Conservation (phyloP, 1,284 basidiomycete genomes). For the Mycena citricolor region DNA sequence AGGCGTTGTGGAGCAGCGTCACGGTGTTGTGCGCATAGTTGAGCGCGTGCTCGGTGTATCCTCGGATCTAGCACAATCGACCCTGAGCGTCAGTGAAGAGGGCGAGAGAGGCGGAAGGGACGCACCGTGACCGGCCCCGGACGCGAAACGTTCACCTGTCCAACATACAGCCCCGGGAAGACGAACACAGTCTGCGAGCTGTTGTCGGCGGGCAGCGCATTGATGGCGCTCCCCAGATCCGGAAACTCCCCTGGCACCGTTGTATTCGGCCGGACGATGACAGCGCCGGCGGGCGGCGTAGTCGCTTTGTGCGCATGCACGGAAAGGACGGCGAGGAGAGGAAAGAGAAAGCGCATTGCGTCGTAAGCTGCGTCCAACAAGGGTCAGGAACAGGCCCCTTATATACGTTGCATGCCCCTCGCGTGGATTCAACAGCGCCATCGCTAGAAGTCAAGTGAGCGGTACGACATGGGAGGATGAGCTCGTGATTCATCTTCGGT, state of each 20-base stretch:
- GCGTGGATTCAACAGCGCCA: no score
- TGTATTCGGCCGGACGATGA: conserved; percentile 28
- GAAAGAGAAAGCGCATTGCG: no score
- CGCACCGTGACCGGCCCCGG: conserved; percentile 41
- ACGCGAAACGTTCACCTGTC: conserved; percentile 52
- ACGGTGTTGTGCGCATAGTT: conserved; percentile 41
- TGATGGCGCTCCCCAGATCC: conserved; percentile 41
- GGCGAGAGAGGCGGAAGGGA: background rate
- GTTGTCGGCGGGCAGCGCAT: conserved; percentile 40
- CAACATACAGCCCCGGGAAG: conserved; percentile 53
- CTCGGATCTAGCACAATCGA: conserved; percentile 44
- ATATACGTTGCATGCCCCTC: no score
- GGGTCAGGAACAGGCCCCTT: no score
- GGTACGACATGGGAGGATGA: no score
- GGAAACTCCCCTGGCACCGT: conserved; percentile 42
- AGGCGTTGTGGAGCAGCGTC: conserved; percentile 41
- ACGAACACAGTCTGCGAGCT: conserved; percentile 50
- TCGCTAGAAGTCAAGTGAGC: no score
- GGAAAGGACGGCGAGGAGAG: no score
- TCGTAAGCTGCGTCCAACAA: no score
- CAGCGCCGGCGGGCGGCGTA: conserved; percentile 44
- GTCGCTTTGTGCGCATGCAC: no score
- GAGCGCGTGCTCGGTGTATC: conserved; percentile 42
- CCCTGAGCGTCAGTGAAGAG: background rate
- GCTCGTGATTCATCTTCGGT: no score